Conservation (phyloP, 208 protist genomes). For the Tritrichomonas foetus region DNA sequence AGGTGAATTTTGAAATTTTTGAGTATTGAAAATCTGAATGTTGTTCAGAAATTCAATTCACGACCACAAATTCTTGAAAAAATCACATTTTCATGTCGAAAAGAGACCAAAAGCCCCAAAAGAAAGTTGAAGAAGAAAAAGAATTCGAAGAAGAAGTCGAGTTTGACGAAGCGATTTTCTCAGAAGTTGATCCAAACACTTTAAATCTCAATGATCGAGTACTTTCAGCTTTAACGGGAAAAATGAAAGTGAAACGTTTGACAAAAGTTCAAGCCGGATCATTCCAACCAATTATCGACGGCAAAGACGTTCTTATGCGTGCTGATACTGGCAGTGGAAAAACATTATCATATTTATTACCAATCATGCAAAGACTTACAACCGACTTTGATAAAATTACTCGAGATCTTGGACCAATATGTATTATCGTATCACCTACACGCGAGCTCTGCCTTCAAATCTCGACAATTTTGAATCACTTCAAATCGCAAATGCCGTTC, state of each 20-base stretch:
- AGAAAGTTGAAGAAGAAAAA: not conserved
- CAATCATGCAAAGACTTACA: constrained; percentile 75
- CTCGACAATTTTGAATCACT: not conserved
- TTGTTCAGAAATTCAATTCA: no score
- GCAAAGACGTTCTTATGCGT: constrained; percentile 90
- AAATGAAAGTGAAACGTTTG: not conserved
- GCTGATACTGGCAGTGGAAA: constrained; percentile 96
- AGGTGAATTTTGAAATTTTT: no score
- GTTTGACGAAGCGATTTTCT: not conserved
- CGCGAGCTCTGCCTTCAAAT: constrained; percentile 48
- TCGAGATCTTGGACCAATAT: not conserved
- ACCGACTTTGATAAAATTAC: not conserved
- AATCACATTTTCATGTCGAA: no score
- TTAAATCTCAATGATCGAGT: not conserved
- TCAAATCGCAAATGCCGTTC: not conserved
- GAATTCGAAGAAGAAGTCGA: not conserved
- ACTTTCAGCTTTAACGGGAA: not conserved
- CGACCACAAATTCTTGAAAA: no score
- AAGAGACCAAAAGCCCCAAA: not conserved
- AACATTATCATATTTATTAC: constrained; percentile 94
- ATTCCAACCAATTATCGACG: constrained; percentile 63
- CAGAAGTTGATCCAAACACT: not conserved
- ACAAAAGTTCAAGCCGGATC: constrained; percentile 9
- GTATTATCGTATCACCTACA: constrained; percentile 41
- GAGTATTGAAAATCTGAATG: no score